Evolutionary conservation across 2,329 filamentous ascomycete genomes (phyloP), one percentile per base, ranked within the genome.

Genomic region (Cladophialophora chaetospira): DNA sequence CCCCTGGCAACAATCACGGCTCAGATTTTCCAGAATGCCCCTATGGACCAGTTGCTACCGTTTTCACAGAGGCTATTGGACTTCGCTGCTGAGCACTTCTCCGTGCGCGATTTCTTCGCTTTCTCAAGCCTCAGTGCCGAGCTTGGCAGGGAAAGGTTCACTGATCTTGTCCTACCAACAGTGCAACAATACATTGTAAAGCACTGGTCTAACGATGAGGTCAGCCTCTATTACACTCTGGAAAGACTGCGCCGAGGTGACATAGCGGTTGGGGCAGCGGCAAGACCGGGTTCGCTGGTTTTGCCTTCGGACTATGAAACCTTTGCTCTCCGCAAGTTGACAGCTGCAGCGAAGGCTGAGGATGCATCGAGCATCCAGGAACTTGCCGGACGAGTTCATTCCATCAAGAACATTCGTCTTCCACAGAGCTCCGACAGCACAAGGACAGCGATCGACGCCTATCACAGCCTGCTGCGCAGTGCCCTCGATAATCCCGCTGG

Each of bases 51-150:
- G 5, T 75, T 95, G 31, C 85, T 96, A 38, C 83, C 89, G 1
- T 81, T 83, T 33, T 81, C 92, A 55, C 81, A 83, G 13, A 73
- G 83, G 3, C 79, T 96, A 43, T 82, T 84, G 69, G 83, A 87
- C 29, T 75, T 77, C 3, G 75, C 96, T 45, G 85, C 83, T 3
- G 81, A 82, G 49, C 84, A 88, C 42, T 80, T 81, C 1, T 80
- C 92, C 66, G 83, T 87, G 67, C 74, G 74, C 49, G 87, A 86
- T 77, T 97, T 96, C 70, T 81, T 97, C 40, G 82, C 86, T 0
- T 96, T 97, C 71, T 97, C 91, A 72, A 87, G 87, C 11, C 86
- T 89, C 50, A 86, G 94, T 64, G 87, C 89, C 0, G 82, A 90
- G 52, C 77, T 95, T 31, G 86, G 91, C 43, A 70, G 81, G 1